Evolutionary conservation across 495 filamentous ascomycete genomes (phyloP).

Genomic region (Chaetomium cochliodes): DNA sequence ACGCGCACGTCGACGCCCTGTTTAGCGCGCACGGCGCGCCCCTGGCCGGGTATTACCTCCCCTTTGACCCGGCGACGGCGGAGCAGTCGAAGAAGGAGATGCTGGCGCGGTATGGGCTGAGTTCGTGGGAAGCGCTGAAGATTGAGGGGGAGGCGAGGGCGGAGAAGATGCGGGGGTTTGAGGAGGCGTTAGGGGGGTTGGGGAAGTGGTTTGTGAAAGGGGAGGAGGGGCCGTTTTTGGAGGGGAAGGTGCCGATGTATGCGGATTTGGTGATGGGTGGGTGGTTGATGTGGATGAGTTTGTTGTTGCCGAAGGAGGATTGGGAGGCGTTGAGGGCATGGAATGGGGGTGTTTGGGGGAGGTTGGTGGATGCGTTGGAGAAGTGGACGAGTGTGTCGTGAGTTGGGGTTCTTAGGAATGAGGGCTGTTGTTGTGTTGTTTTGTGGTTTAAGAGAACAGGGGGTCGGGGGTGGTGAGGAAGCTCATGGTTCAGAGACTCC

Average conservation of each 20-base stretch:
- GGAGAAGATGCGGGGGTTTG: conserved; percentile 40
- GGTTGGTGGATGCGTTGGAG: conserved; percentile 49
- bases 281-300: conserved; percentile 53
- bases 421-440: too few relatives aligned
- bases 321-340: conserved; percentile 54
- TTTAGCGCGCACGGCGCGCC: conserved; percentile 44
- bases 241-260: conserved; percentile 36
- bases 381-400: too few relatives aligned
- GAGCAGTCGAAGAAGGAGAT: conserved; percentile 49
- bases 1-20: conserved; percentile 49
- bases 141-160: conserved; percentile 45
- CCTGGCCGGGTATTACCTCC: conserved; percentile 40
- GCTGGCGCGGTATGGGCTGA: conserved; percentile 43
- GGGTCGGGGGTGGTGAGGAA: too few relatives aligned
- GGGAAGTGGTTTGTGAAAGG: conserved; percentile 44
- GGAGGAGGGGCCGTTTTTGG: conserved; percentile 52
- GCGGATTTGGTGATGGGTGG: conserved; percentile 63
- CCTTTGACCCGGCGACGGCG: conserved; percentile 46
- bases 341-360: conserved; percentile 52
- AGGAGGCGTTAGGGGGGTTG: conserved; percentile 42
- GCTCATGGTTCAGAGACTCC: too few relatives aligned
- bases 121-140: conserved; percentile 49
- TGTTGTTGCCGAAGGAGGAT: conserved; percentile 41
- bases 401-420: too few relatives aligned
- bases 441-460: too few relatives aligned